Percentiles rank a stretch among this genome's conserved stretches.
Evolutionary conservation across 352 stramenopile genomes (phyloP).

Genomic region (Sclerospora graminicola): DNA sequence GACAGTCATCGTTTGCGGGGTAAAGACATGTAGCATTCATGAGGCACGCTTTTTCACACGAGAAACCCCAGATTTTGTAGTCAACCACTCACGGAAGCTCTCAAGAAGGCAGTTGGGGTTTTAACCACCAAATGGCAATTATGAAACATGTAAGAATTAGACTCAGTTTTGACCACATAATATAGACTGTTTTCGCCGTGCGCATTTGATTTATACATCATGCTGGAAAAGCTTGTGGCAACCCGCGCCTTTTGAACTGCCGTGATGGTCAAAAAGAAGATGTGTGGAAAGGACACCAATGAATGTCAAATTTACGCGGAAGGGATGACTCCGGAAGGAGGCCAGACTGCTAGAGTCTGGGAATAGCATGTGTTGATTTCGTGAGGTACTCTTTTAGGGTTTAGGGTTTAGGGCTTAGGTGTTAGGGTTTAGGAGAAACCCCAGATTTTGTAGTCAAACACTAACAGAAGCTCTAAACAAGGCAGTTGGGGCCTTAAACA

Average conservation of each 20-base stretch:
- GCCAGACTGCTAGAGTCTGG: no score
- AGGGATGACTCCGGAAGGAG: no score
- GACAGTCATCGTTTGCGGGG: constrained; percentile 78
- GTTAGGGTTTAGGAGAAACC: no score
- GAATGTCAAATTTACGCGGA: no score
- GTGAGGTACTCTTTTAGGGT: no score
- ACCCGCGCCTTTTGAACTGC: constrained; percentile 36
- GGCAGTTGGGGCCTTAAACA: constrained; percentile 81
- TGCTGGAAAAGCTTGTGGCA: constrained; percentile 24
- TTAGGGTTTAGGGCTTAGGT: no score
- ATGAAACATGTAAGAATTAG: constrained; percentile 6
- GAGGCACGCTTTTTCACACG: constrained; percentile 67
- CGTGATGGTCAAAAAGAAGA: no score
- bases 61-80: constrained; percentile 72
- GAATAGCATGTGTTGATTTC: no score
- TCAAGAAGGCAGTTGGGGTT: constrained; percentile 76
- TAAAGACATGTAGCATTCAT: constrained; percentile 68
- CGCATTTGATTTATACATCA: constrained; percentile 6
- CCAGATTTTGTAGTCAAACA: constrained; percentile 69
- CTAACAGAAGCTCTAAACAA: constrained; percentile 68
- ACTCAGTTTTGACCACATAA: constrained; percentile 14
- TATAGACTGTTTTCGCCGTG: constrained; percentile 3
- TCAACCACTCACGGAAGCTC: constrained; percentile 59
- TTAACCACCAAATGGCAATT: constrained; percentile 65
- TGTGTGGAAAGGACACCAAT: no score